phyloP scores from a whole-genome alignment of 495 filamentous ascomycete genomes.

The Rhizodiscina lignyota region DNA sequence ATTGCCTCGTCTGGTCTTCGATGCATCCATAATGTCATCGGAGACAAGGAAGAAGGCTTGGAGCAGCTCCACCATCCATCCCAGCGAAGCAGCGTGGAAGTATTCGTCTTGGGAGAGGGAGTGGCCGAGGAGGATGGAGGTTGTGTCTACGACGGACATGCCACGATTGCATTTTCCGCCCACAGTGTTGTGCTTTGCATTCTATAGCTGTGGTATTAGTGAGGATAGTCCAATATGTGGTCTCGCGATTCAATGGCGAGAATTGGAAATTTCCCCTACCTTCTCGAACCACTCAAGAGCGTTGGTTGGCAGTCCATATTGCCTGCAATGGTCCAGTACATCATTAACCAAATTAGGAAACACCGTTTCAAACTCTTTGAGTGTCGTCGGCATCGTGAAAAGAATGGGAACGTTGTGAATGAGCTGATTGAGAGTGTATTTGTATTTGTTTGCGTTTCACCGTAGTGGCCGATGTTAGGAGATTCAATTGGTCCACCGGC shows the following conservation, averaged over 20 bases:
- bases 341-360: constrained; percentile 69
- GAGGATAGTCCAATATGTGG: constrained; percentile 2
- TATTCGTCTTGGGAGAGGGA: constrained; percentile 64
- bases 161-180: constrained; percentile 98
- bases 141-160: constrained; percentile 91
- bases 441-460: background rate
- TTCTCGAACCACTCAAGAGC: constrained; percentile 77
- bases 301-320: constrained; percentile 67
- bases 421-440: background rate
- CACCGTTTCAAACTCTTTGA: constrained; percentile 73
- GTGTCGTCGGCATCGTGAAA: constrained; percentile 36
- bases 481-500: too few species aligned
- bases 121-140: constrained; percentile 56
- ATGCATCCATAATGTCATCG: constrained; percentile 96
- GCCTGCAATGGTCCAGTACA: constrained; percentile 53
- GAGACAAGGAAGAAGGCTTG: constrained; percentile 98
- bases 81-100: constrained; percentile 67
- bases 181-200: constrained; percentile 64
- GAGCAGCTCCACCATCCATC: constrained; percentile 94
- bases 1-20: constrained; percentile 78
- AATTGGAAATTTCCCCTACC: constrained; percentile 29
- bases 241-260: background rate
- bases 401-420: too few species aligned
- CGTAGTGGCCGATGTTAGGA: too few species aligned
- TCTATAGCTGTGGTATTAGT: constrained; percentile 27